A percentile compares a stretch with the other conserved stretches of the same genome.
Evolutionary conservation across 2,329 filamentous ascomycete genomes (phyloP).

Genomic region (Boeremia exigua): DNA sequence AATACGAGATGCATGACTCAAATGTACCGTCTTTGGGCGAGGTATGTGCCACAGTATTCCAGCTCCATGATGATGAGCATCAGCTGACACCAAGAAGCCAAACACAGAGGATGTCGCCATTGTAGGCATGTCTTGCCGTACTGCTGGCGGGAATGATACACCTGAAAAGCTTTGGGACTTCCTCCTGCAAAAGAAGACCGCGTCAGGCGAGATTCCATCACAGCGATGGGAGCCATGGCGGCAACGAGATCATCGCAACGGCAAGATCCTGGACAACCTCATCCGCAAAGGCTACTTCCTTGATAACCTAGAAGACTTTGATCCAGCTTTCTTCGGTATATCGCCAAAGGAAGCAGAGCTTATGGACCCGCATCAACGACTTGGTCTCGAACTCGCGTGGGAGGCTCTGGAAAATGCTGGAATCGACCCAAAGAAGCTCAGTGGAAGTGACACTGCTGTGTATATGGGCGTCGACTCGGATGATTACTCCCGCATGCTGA

Average conservation of each 20-base stretch:
- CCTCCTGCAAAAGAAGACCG: conserved; percentile 36
- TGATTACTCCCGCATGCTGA: conserved; percentile 25
- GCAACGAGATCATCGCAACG: conserved; percentile 33
- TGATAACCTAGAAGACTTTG: conserved; percentile 33
- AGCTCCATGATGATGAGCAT: background rate
- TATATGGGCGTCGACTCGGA: conserved; percentile 34
- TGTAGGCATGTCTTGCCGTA: conserved; percentile 44
- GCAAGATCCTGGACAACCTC: conserved; percentile 31
- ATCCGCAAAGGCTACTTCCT: conserved; percentile 43
- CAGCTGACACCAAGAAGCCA: background rate
- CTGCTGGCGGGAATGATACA: conserved; percentile 36
- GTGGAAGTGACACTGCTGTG: conserved; percentile 32
- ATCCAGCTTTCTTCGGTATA: conserved; percentile 39
- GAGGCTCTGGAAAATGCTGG: conserved; percentile 40
- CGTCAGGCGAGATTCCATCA: conserved; percentile 37
- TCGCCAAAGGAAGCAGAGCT: conserved; percentile 36
- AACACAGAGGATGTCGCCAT: conserved; percentile 36
- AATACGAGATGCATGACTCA: conserved; percentile 1
- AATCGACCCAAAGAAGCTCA: conserved; percentile 23
- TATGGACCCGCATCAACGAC: conserved; percentile 38
- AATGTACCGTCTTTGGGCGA: background rate
- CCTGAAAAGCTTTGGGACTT: conserved; percentile 46
- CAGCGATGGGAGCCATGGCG: conserved; percentile 43
- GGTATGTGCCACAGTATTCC: background rate
- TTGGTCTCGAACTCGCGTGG: conserved; percentile 32